phyloP scores from a whole-genome alignment of 202 grass and related monocot species.

The Carex sylvatica region DNA sequence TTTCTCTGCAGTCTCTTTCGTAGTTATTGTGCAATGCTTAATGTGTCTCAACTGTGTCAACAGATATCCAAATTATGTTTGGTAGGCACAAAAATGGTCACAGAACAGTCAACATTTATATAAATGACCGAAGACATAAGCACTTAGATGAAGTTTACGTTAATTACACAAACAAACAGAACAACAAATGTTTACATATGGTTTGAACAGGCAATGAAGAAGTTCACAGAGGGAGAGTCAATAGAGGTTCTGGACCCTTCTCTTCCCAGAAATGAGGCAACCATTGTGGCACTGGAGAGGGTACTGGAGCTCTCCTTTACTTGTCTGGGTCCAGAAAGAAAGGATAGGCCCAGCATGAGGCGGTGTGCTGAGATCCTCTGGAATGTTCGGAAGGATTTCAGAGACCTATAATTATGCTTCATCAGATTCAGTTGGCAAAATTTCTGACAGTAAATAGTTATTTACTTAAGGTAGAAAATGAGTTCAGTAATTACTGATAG shows the following conservation, averaged over 20 bases:
- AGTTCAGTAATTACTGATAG: background rate
- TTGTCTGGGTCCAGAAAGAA: conserved; percentile 47
- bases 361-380: conserved; percentile 56
- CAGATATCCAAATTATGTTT: background rate
- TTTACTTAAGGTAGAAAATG: background rate
- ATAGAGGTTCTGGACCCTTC: conserved; percentile 58
- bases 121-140: background rate
- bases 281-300: conserved; percentile 26
- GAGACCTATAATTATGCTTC: conserved; percentile 32
- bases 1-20: background rate
- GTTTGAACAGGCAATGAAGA: conserved; percentile 43
- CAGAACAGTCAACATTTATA: background rate
- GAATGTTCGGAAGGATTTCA: conserved; percentile 58
- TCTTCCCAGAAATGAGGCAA: conserved; percentile 28
- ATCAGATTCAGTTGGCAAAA: background rate
- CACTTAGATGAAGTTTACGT: background rate
- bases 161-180: background rate
- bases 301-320: conserved; percentile 54
- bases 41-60: background rate
- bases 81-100: background rate
- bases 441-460: background rate
- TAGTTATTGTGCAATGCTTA: background rate
- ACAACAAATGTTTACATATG: background rate
- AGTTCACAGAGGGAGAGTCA: conserved; percentile 35
- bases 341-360: conserved; percentile 51